Conservation (phyloP, 2,329 filamentous ascomycete genomes). For the Ascosphaera aggregata region DNA sequence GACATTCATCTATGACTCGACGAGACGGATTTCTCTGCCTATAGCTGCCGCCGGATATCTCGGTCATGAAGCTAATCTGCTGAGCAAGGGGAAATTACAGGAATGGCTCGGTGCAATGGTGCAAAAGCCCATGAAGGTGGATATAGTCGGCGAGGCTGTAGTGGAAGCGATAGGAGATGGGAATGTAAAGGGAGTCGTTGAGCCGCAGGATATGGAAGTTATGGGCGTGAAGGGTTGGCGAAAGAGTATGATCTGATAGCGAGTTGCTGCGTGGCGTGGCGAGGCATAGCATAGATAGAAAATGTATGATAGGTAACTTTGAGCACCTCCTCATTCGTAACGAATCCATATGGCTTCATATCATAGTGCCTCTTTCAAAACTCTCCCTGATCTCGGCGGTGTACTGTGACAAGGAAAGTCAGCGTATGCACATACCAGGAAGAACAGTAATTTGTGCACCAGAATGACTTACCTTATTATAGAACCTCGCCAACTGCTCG, state of each 20-base stretch:
- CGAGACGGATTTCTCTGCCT: conserved; percentile 58
- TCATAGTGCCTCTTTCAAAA: conserved; percentile 93
- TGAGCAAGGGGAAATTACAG: conserved; percentile 56
- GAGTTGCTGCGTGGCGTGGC: neutral
- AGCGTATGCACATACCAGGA: conserved; percentile 1
- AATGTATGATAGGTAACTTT: conserved; percentile 2
- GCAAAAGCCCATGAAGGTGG: conserved; percentile 68
- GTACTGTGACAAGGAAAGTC: conserved; percentile 28
- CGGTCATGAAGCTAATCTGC: conserved; percentile 51
- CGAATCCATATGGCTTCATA: conserved; percentile 27
- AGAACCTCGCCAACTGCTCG: conserved; percentile 85
- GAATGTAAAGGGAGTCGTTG: conserved; percentile 47
- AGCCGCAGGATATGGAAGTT: conserved; percentile 56
- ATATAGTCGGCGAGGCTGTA: conserved; percentile 68
- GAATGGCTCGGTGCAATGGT: conserved; percentile 62
- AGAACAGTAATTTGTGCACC: conserved; percentile 1
- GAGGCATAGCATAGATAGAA: conserved; percentile 1
- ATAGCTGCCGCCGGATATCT: conserved; percentile 56
- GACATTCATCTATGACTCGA: conserved; percentile 73
- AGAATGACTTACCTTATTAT: conserved; percentile 46
- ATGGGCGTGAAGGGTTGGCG: conserved; percentile 70
- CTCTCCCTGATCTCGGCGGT: conserved; percentile 91
- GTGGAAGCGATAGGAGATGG: conserved; percentile 68
- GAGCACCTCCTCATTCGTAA: conserved; percentile 3
- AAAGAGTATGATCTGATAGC: conserved; percentile 54